phyloP scores from a whole-genome alignment of 2,329 filamentous ascomycete genomes.

The Apiospora arundinis region DNA sequence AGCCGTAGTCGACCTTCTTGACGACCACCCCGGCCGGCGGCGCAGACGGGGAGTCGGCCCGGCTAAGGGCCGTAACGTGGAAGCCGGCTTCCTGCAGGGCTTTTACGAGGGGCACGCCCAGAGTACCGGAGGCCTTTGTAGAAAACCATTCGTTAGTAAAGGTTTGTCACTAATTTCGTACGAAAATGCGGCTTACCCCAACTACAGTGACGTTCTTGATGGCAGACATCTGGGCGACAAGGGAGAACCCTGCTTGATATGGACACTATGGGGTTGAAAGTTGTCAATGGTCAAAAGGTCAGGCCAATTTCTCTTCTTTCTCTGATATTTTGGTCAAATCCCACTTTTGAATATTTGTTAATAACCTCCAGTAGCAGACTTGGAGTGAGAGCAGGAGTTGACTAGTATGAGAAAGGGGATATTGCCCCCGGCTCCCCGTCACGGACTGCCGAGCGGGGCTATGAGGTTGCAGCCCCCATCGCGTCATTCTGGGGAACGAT shows the following conservation, averaged over 20 bases:
- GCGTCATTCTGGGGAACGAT: conserved; percentile 6
- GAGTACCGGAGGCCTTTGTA: conserved; percentile 40
- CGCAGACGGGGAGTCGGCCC: conserved; percentile 47
- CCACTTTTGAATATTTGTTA: background rate
- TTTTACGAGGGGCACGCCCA: conserved; percentile 36
- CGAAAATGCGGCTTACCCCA: conserved; percentile 23
- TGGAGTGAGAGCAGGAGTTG: background rate
- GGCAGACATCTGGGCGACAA: conserved; percentile 19
- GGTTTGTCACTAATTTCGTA: background rate
- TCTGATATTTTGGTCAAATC: background rate
- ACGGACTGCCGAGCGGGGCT: conserved; percentile 15
- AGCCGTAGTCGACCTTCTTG: conserved; percentile 54
- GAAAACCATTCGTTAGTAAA: background rate
- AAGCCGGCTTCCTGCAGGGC: conserved; percentile 44
- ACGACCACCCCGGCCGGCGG: conserved; percentile 46
- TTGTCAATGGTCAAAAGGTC: background rate
- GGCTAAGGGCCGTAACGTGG: conserved; percentile 57
- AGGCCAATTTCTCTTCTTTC: background rate
- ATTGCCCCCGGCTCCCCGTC: background rate
- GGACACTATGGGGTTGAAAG: background rate
- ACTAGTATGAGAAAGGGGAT: background rate
- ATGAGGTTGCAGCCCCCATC: background rate
- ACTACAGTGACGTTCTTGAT: conserved; percentile 27
- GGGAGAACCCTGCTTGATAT: background rate
- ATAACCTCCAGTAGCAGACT: no score